Conservation (phyloP, 2,329 filamentous ascomycete genomes). For the Xylaria digitata region DNA sequence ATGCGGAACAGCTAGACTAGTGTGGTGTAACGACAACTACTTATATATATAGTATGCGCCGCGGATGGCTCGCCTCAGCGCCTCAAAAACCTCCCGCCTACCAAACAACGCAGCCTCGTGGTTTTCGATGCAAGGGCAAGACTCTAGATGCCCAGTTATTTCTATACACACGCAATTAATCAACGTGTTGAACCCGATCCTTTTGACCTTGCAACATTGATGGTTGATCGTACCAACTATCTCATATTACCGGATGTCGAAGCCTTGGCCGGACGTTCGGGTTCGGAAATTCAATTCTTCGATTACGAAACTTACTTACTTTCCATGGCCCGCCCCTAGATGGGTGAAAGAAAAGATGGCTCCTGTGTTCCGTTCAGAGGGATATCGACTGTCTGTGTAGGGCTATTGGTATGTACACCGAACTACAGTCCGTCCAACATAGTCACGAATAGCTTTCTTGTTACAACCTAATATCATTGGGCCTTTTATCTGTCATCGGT, state of each 20-base stretch:
- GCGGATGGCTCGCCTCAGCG: constrained; percentile 12
- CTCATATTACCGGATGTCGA: background rate
- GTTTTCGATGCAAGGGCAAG: background rate
- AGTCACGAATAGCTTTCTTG: constrained; percentile 4
- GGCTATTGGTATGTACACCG: background rate
- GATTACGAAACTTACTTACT: background rate
- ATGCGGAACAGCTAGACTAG: constrained; percentile 8
- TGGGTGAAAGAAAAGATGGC: background rate
- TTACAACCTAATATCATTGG: constrained; percentile 9
- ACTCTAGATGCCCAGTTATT: background rate
- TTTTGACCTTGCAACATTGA: background rate
- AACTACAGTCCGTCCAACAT: constrained; percentile 6
- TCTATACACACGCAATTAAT: background rate
- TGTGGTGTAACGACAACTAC: background rate
- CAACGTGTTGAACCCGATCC: background rate
- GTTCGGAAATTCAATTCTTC: background rate
- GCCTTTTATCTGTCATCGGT: background rate
- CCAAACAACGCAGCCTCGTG: background rate
- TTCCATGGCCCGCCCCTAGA: background rate
- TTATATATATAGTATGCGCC: background rate
- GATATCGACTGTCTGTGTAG: constrained; percentile 12
- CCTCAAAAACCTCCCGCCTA: constrained; percentile 9
- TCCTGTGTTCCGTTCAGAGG: background rate
- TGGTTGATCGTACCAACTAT: constrained; percentile 20
- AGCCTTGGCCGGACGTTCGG: background rate